A percentile compares a stretch with the other conserved stretches of the same genome.
phyloP scores from a whole-genome alignment of 352 stramenopile species.

The Pythium volutum region DNA sequence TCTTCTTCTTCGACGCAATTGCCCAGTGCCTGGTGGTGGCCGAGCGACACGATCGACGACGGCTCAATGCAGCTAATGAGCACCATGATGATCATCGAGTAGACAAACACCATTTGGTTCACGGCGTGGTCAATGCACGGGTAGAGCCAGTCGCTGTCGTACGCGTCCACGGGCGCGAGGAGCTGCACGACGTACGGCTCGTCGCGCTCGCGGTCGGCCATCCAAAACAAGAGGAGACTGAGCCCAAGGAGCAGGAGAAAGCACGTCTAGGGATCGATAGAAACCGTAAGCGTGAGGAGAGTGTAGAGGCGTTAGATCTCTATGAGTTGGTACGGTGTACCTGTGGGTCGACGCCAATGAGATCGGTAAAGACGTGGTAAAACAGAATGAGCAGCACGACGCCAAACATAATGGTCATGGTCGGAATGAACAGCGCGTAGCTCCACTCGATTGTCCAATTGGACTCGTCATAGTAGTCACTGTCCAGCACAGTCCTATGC shows the following conservation, averaged over 20 bases:
- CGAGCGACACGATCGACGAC: constrained; percentile 66
- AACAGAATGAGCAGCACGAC: constrained; percentile 60
- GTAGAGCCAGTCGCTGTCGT: constrained; percentile 84
- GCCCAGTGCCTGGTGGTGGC: constrained; percentile 69
- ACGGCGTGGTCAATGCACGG: constrained; percentile 74
- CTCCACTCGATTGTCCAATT: constrained; percentile 64
- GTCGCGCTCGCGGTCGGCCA: constrained; percentile 69
- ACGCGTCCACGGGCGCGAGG: constrained; percentile 60
- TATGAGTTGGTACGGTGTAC: constrained; percentile 18
- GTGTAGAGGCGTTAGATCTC: neutral
- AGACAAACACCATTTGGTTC: constrained; percentile 79
- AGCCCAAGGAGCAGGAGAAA: constrained; percentile 46
- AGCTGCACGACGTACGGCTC: constrained; percentile 46
- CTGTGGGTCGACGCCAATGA: constrained; percentile 51
- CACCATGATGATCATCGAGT: constrained; percentile 53
- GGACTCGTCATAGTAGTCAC: constrained; percentile 60
- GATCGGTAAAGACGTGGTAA: constrained; percentile 54
- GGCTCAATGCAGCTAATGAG: constrained; percentile 63
- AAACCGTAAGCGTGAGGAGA: neutral
- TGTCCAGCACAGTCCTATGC: constrained; percentile 46
- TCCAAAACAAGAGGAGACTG: constrained; percentile 60
- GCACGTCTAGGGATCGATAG: constrained; percentile 30
- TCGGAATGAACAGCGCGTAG: constrained; percentile 54
- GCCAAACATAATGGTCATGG: constrained; percentile 48
- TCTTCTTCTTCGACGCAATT: constrained; percentile 61